These are phyloP conservation scores for Fraxinus floribunda DNA, from an alignment of 305 asterid genomes.

Conservation along the genomic window DNA sequence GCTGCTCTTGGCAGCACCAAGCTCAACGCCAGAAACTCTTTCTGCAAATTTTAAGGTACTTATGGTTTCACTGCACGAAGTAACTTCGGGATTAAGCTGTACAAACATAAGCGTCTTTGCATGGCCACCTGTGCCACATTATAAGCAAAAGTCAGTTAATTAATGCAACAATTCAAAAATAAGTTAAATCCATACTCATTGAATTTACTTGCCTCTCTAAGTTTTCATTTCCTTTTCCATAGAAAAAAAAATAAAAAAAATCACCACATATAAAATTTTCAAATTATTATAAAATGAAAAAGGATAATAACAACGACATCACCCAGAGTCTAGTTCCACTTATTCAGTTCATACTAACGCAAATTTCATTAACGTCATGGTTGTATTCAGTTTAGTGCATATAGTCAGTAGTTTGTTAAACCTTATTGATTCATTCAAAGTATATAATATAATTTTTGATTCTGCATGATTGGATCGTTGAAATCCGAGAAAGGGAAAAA, in stretches of 20 bases:
- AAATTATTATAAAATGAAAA: background rate
- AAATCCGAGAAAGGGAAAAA: background rate
- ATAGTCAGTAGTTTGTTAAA: background rate
- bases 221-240: background rate
- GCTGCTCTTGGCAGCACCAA: constrained; percentile 79
- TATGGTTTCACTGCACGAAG: constrained; percentile 50
- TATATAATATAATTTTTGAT: background rate
- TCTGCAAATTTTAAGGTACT: constrained; percentile 81
- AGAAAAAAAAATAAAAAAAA: background rate
- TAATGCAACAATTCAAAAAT: background rate
- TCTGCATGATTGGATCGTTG: background rate
- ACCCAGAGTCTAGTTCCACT: background rate
- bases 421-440: background rate
- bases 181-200: background rate
- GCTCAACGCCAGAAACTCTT: constrained; percentile 83
- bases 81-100: constrained; percentile 73
- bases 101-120: constrained; percentile 89
- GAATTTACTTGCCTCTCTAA: background rate
- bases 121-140: constrained; percentile 37
- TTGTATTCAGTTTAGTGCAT: background rate
- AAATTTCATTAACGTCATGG: background rate
- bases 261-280: background rate
- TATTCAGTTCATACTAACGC: background rate
- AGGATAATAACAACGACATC: background rate
- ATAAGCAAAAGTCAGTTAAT: background rate